Evolutionary conservation across 2,329 filamentous ascomycete genomes (phyloP), one percentile per base, ranked within the genome.

Genomic region (Clarireedia hainanense): DNA sequence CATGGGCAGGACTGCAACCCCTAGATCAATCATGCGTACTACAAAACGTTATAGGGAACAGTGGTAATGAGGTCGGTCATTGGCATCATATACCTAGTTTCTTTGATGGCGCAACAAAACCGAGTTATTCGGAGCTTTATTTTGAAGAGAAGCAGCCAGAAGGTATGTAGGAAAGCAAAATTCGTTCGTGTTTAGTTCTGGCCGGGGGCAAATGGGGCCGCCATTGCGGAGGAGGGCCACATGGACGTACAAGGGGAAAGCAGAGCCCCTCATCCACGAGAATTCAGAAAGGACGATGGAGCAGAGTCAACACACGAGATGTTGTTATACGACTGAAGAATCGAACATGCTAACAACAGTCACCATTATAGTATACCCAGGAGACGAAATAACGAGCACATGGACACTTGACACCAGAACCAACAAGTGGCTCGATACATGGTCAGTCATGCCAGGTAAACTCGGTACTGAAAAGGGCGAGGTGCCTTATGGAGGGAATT

Each of bases 1-100:
- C 47, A 6, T 52, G 48, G 40, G 37, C 40, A 3, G 47, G 54
- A 3, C 30, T 53, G 27, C 42, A 53, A 40, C 43, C 51, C 2
- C 5, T 14, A 5, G 40, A 37, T 30, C 51, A 53, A 53, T 73
- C 4, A 61, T 63, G 46, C 5, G 52, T 55, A 42, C 39, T 55
- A 6, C 52, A 55, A 10, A 50, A 51, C 30, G 52, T 55, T n/a
- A 26, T 55, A 17, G 52, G 46, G 6, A 55, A 55, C 26, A 36
- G 27, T 2, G 47, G 52, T 2, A 12, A 15, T 7, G 9, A 51
- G 10, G n/a, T 50, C 4, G 52, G 52, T 2, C 6, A 20, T 15
- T 55, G 52, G 52, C 24, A 27, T 50, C 37, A 50, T 43, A 37
- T 55, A 6, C 47, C 47, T 27, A 48, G 51, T 47, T 53, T 53